phyloP scores from a whole-genome alignment of 768 basidiomycete species.

The Naganishia vishniacii region DNA sequence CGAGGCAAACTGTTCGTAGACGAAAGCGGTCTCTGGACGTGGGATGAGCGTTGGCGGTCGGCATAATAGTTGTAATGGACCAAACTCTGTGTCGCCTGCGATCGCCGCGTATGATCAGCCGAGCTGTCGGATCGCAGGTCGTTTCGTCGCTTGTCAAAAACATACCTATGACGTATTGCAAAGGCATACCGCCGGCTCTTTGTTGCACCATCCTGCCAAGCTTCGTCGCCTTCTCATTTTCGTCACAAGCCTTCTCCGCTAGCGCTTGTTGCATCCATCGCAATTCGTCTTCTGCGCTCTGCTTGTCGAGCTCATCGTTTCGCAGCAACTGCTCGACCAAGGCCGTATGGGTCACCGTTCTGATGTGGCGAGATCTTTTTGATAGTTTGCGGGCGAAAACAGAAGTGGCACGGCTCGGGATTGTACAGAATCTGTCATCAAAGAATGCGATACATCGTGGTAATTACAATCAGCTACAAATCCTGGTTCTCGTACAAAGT shows the following conservation, averaged over 20 bases:
- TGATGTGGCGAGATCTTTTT: neutral
- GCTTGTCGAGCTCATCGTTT: constrained; percentile 36
- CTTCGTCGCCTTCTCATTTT: constrained; percentile 4
- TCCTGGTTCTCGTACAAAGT: neutral
- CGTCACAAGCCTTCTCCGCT: neutral
- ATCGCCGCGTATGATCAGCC: neutral
- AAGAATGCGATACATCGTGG: constrained; percentile 2
- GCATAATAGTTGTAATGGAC: constrained; percentile 66
- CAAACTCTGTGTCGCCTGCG: constrained; percentile 56
- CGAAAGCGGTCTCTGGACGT: constrained; percentile 70
- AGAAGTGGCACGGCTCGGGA: neutral
- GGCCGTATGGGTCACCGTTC: neutral
- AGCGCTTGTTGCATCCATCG: constrained; percentile 54
- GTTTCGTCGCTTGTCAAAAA: no score
- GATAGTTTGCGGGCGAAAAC: neutral
- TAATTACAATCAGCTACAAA: constrained; percentile 19
- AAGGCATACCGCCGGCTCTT: constrained; percentile 65
- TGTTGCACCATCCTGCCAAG: constrained; percentile 55
- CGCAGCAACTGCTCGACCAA: constrained; percentile 22
- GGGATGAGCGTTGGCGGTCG: constrained; percentile 84
- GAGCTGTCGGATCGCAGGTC: neutral
- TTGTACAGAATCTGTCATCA: neutral
- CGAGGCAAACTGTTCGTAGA: constrained; percentile 57
- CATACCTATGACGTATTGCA: constrained; percentile 85
- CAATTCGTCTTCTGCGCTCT: constrained; percentile 50